Base-by-base conservation (phyloP, 1,284 basidiomycete genomes). In the Dichomitus squalens region DNA sequence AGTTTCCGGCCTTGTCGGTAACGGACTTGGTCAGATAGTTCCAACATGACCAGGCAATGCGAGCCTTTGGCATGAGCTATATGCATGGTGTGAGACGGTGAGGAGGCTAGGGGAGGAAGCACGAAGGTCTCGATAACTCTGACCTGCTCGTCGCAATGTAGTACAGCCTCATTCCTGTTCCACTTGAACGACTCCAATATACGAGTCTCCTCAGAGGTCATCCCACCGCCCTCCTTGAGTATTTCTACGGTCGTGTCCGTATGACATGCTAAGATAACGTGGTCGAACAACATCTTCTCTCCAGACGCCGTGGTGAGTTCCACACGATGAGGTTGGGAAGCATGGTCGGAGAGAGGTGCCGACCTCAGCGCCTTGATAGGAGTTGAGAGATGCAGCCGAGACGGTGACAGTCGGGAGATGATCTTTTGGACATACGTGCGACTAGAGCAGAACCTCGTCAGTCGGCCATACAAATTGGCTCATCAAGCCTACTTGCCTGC, bases 241-340 rank as follows among this genome's bases (percentile, higher is more conserved):
- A 94, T 84, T 1, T 73, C 66, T 6, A 90, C 73, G 0, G 85
- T 81, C 0, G 83, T 80, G 66, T 93, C 87, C 0, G 90, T 88
- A 66, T 94, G 92, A 50, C 82, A 87, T 2, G 91, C 90, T 36
- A 95, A 73, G 47, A 94, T 87, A 53, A 95, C 87, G 67, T 88
- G 85, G 71, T 94, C 91, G 68, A 85, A 93, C 8, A 63, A 61
- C 12, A 76, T 67, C 14, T 73, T 71, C 23, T 72, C 67, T 1
- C 82, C 84, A 11, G 71, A 68, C 14, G 70, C 68, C 0, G 81
- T 83, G 11, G 72, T 76, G 6, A 89, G 65, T 4, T 73, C 56
- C 20, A 86, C 75, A 38, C 14, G 56, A 50, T 50, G 64, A 43
- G 59, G 21, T 25, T 47, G 54, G 16, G 39, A 31, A 7, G 35